Percentiles rank a stretch among this genome's conserved stretches.
Evolutionary conservation across 352 stramenopile genomes (phyloP).

Genomic region (Globisporangium iwayamae): DNA sequence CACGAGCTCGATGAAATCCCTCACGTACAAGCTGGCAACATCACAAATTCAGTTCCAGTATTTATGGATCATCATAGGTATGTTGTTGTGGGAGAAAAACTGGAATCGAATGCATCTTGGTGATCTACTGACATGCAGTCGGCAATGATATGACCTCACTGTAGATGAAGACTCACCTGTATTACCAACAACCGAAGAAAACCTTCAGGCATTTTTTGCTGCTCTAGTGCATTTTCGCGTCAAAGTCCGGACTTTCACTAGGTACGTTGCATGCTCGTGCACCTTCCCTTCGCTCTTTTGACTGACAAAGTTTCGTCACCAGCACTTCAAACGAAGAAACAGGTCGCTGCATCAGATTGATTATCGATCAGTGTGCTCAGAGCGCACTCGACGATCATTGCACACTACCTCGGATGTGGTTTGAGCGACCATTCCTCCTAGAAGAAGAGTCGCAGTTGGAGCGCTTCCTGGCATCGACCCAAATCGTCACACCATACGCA

Average conservation of each 20-base stretch:
- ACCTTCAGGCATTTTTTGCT: constrained; percentile 39
- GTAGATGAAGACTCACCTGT: constrained; percentile 11
- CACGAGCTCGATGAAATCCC: constrained; percentile 28
- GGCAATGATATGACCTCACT: constrained; percentile 9
- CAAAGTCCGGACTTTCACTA: constrained; percentile 43
- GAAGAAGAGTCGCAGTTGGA: constrained; percentile 78
- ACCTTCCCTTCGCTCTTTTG: background rate
- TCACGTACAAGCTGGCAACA: constrained; percentile 59
- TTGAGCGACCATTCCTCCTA: constrained; percentile 63
- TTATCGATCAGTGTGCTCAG: constrained; percentile 57
- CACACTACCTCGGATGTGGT: constrained; percentile 67
- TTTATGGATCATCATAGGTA: constrained; percentile 68
- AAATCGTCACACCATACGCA: constrained; percentile 54
- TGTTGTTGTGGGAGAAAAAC: background rate
- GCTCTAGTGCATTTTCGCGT: constrained; percentile 61
- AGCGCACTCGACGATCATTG: constrained; percentile 33
- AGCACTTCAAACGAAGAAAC: constrained; percentile 40
- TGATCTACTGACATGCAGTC: background rate
- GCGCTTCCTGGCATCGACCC: constrained; percentile 65
- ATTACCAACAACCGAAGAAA: constrained; percentile 12
- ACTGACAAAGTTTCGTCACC: background rate
- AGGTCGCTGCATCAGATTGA: constrained; percentile 34
- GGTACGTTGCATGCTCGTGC: constrained; percentile 18
- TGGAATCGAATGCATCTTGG: background rate
- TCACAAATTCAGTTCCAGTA: constrained; percentile 56